Evolutionary conservation across 2,329 filamentous ascomycete genomes (phyloP).

Genomic region (Diaporthe humulicola): DNA sequence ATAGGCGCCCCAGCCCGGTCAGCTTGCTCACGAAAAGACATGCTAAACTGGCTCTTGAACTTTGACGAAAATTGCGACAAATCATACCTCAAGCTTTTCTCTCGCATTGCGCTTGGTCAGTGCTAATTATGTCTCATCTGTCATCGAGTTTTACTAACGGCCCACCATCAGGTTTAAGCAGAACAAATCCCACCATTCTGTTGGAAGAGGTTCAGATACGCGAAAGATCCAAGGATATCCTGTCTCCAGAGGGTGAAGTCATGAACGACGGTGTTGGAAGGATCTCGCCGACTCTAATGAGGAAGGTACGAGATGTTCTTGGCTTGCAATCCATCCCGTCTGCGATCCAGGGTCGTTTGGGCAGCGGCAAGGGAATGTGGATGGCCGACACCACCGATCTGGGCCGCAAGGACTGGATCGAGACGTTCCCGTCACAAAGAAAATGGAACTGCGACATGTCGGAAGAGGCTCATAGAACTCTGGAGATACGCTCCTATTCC

Average conservation of each 20-base stretch:
- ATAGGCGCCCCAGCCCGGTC: slow-evolving; percentile 43
- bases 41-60: slow-evolving; percentile 68
- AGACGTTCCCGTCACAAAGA: slow-evolving; percentile 74
- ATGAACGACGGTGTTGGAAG: slow-evolving; percentile 78
- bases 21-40: slow-evolving; percentile 42
- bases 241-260: slow-evolving; percentile 55
- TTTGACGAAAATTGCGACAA: slow-evolving; percentile 59
- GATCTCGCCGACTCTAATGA: slow-evolving; percentile 73
- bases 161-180: slow-evolving; percentile 60
- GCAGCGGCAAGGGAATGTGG: slow-evolving; percentile 83
- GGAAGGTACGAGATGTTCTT: slow-evolving; percentile 63
- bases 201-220: slow-evolving; percentile 62
- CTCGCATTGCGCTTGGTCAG: slow-evolving; percentile 67
- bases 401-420: slow-evolving; percentile 72
- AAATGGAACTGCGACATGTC: slow-evolving; percentile 73
- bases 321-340: slow-evolving; percentile 68
- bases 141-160: background rate
- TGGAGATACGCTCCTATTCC: slow-evolving; percentile 72
- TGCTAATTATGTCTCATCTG: background rate
- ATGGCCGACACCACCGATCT: slow-evolving; percentile 67
- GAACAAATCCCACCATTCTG: slow-evolving; percentile 60
- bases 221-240: slow-evolving; percentile 52
- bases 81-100: slow-evolving; percentile 68
- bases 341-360: slow-evolving; percentile 78
- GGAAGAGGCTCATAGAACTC: slow-evolving; percentile 68